These are phyloP conservation scores for Trypanosoma caninum DNA, from an alignment of 208 protist genomes.

Conservation along the genomic window DNA sequence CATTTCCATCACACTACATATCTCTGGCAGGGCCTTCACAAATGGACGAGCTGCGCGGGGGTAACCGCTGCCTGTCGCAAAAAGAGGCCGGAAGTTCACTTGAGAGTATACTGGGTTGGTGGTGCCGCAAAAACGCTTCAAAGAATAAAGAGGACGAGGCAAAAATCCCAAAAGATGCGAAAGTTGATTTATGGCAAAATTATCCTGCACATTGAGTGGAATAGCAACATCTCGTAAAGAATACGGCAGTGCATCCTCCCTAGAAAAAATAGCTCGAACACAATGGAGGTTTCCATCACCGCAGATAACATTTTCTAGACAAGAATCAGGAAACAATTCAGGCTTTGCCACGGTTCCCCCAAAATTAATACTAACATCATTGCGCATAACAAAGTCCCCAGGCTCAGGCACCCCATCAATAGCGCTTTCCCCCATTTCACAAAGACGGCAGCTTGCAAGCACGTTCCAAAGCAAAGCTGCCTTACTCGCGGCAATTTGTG, in stretches of 20 bases:
- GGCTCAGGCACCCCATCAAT: slow-evolving; percentile 27
- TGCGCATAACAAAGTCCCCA: slow-evolving; percentile 58
- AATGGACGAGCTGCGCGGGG: slow-evolving; percentile 38
- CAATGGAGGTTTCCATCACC: background rate
- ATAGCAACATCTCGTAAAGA: slow-evolving; percentile 28
- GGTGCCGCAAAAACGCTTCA: background rate
- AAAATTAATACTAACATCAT: background rate
- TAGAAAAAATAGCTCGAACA: slow-evolving; percentile 21
- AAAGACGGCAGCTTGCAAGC: slow-evolving; percentile 62
- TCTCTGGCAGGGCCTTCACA: slow-evolving; percentile 58
- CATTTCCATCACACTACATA: background rate
- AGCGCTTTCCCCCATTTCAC: slow-evolving; percentile 18
- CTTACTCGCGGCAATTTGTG: slow-evolving; percentile 31
- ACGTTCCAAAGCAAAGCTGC: slow-evolving; percentile 68
- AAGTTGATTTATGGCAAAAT: slow-evolving; percentile 18
- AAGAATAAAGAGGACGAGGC: background rate
- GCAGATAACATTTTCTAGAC: slow-evolving; percentile 9
- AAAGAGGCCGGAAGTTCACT: slow-evolving; percentile 8
- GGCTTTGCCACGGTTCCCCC: slow-evolving; percentile 13
- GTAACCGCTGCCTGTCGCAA: slow-evolving; percentile 18
- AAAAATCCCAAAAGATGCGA: slow-evolving; percentile 26
- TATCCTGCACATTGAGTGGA: slow-evolving; percentile 18
- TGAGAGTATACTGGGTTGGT: background rate
- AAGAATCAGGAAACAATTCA: slow-evolving; percentile 14
- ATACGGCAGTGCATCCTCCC: slow-evolving; percentile 22